A percentile compares a stretch with the other conserved stretches of the same genome.
Conservation (phyloP, 1,284 basidiomycete genomes). For the Boletus sp. region DNA sequence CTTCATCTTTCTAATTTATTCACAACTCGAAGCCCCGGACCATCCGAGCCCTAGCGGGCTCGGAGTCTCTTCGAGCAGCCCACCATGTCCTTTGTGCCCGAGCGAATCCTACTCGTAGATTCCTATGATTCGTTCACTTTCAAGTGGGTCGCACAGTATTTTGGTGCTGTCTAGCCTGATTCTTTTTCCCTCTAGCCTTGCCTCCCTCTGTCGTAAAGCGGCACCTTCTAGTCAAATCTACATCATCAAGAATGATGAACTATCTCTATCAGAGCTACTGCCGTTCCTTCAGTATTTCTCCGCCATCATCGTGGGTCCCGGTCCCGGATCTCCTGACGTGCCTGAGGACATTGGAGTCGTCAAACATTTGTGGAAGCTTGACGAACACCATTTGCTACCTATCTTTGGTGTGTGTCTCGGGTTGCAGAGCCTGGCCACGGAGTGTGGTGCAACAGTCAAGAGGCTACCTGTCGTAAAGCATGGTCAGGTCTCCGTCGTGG, state of each 20-base stretch:
- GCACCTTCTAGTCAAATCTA: slow-evolving; percentile 58
- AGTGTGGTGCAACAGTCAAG: slow-evolving; percentile 63
- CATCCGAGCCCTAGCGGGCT: background rate
- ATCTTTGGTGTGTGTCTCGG: slow-evolving; percentile 91
- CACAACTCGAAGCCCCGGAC: background rate
- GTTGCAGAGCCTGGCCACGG: slow-evolving; percentile 83
- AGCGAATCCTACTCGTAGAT: slow-evolving; percentile 65
- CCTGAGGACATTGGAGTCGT: slow-evolving; percentile 63
- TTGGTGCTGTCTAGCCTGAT: slow-evolving; percentile 2
- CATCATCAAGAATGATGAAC: slow-evolving; percentile 68
- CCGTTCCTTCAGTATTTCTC: slow-evolving; percentile 57
- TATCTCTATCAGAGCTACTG: slow-evolving; percentile 47
- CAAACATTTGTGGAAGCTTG: slow-evolving; percentile 60
- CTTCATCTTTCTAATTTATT: background rate
- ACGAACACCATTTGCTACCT: slow-evolving; percentile 53
- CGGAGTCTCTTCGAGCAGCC: background rate
- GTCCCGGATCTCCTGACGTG: slow-evolving; percentile 74
- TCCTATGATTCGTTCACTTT: slow-evolving; percentile 84
- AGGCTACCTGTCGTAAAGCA: slow-evolving; percentile 67
- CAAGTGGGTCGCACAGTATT: slow-evolving; percentile 53
- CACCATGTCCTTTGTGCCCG: slow-evolving; percentile 20
- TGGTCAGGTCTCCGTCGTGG: slow-evolving; percentile 71
- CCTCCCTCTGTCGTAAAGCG: slow-evolving; percentile 55
- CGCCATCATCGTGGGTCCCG: slow-evolving; percentile 72
- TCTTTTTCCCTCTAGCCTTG: slow-evolving; percentile 44